Base-by-base conservation (phyloP, 192 early-diverging fungal species). In the Coemansia umbellata region DNA sequence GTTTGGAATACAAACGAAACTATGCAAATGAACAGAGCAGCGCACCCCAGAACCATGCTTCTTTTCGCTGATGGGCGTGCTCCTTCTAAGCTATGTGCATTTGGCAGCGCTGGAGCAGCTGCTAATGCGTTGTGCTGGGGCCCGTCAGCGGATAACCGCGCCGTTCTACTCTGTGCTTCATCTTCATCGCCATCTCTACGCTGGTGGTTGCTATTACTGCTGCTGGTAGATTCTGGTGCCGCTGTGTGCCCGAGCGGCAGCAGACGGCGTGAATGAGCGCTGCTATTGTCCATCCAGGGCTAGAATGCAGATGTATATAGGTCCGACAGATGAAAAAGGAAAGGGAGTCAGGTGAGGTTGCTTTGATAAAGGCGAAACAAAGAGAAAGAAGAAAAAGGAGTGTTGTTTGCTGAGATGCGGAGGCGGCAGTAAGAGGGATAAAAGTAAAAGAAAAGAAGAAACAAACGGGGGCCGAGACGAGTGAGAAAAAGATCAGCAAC, bases 1-100 rank as follows among this genome's bases (percentile, higher is more conserved):
- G 65, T 71, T 48, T 72, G 69, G 3, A 40, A 52, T 15, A 69
- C 54, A 51, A 69, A 73, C 44, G 69, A 57, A 9, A 78, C 3
- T 27, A 78, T 63, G 47, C 69, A 77, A 4, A 77, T 55, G 27
- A 50, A 27, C 47, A 77, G 58, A 5, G 74, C 14, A 14, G 22
- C 28, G 6, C 62, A 58, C 44, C 74, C 74, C 23, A 77, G 50
- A 3, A 66, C 4, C 67, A 77, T 70, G 31, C 67, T 69, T 30
- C 37, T 47, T 17, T 53, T 52, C 8, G 65, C 72, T n/a, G 72
- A 68, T 18, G 72, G 71, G 23, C 35, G 52, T 35, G 43, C 24
- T 9, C 24, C 24, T 6, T 26, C 43, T 11, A 26, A 11, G 24
- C 43, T 2, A 14, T n/a, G n/a, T n/a, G n/a, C n/a, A n/a, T n/a